Base-by-base conservation (phyloP, 768 basidiomycete species). In the Psilocybe cyanescens region DNA sequence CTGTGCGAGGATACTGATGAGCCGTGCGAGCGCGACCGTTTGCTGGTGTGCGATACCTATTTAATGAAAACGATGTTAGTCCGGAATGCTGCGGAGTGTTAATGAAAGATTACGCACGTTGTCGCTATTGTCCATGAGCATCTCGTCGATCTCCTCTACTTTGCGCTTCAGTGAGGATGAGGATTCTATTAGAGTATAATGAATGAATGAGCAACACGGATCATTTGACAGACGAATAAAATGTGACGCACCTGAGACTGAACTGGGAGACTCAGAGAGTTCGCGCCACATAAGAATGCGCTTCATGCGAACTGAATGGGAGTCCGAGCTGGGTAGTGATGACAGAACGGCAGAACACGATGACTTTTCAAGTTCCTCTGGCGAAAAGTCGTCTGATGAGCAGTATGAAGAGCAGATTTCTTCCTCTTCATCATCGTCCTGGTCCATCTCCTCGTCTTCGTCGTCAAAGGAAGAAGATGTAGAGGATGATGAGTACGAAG, bases 221-320 rank as follows among this genome's bases (percentile, higher is more conserved):
- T 35, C 48, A 46, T n/a, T 57, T 45, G 35, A 56, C 30, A 48
- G 5, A 47, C 50, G 28, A 24, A 17, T 17, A 52, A 35, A 17
- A 47, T 48, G 19, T 30, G 52, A 67, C 83, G 55, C 69, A 84
- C 84, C 80, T 52, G 77, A 68, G 46, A 83, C 80, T 52, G 77
- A 68, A 46, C 11, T 35, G 8, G 56, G 76, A 61, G 64, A 76
- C 75, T 62, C 82, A 67, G 41, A 82, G 78, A 49, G 76, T 49
- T 90, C 86, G 60, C 90, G 80, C 91, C 91, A 93, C 12, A 83
- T 82, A 19, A 86, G 80, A 58, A 93, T 86, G 62, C 91, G 87
- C 68, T 82, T 85, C 80, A 88, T 83, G 63, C 85, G 82, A 8
- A 77, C 71, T 53, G 71, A 71, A 70, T 82, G 85, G 0, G 86